Evolutionary conservation across 257 asterid genomes (phyloP).

Genomic region (Ballota nigra): DNA sequence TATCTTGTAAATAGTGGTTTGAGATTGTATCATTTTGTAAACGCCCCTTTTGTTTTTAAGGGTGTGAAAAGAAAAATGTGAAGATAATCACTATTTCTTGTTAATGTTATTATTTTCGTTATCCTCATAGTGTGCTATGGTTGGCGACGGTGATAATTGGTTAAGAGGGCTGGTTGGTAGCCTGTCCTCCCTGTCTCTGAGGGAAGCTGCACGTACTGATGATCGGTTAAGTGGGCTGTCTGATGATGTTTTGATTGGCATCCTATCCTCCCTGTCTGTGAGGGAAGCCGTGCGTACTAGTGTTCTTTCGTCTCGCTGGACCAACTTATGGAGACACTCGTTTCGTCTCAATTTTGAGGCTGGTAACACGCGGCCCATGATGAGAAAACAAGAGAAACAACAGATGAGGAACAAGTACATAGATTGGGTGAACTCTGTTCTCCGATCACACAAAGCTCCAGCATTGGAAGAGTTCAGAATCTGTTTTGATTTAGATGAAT

Average conservation of each 20-base stretch:
- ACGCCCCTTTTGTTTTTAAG: too few relatives aligned
- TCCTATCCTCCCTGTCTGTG: background rate
- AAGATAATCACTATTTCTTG: too few relatives aligned
- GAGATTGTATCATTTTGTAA: too few relatives aligned
- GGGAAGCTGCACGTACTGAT: too few relatives aligned
- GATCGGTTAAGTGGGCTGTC: background rate
- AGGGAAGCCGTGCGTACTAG: constrained; percentile 7
- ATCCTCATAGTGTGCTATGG: background rate
- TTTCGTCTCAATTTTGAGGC: background rate
- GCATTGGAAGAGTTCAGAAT: background rate
- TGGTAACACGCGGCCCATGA: too few relatives aligned
- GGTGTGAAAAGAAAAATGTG: too few relatives aligned
- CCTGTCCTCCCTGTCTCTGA: too few relatives aligned
- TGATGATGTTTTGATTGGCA: background rate
- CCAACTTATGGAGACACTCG: background rate
- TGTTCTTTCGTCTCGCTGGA: constrained; percentile 13
- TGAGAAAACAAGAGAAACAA: too few relatives aligned
- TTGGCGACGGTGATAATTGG: background rate
- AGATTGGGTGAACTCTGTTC: background rate
- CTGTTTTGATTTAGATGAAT: background rate
- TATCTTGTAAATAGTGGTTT: too few relatives aligned
- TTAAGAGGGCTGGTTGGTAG: too few relatives aligned
- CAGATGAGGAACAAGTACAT: too few relatives aligned
- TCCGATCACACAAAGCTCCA: background rate
- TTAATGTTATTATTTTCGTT: too few relatives aligned